Base-by-base conservation (phyloP, 371 early-diverging fungal genomes). In the Umbelopsis sp. region DNA sequence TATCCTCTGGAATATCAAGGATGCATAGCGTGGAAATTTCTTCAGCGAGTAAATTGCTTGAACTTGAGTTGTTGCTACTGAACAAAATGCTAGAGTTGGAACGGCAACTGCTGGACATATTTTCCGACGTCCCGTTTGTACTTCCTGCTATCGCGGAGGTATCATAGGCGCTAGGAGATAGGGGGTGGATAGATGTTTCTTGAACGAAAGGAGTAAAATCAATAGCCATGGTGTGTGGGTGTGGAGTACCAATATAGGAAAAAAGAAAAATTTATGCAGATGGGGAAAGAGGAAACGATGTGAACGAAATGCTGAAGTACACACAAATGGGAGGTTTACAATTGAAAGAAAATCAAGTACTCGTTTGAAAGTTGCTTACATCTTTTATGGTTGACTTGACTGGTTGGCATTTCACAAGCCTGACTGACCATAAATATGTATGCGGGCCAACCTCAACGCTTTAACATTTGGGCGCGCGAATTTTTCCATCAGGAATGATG, bases 151-250 rank as follows among this genome's bases (percentile, higher is more conserved):
- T 57, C 32, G 35, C 57, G 57, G 57, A 57, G 35, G 57, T 57
- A 32, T 35, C 35, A 35, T 57, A 57, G 32, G 57, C 3, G n/a
- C 57, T 29, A 57, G 57, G 57, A 57, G 57, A 57, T 35, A 57
- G 29, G 57, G 57, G 57, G 35, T 57, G 57, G 3, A 57, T 29
- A 24, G 57, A 32, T 11, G 18, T 35, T 8, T 57, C 57, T 57
- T 57, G 57, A 35, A 57, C 18, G 29, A 57, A 57, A 57, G 57
- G 57, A 57, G 57, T 57, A 57, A 57, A 57, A 12, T 57, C 57
- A 57, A 57, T 37, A 35, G 57, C 57, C 57, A 57, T 57, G 22
- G 22, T 22, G 22, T 41, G 41, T 41, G 10, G 29, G 41, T 41
- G 41, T 41, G 41, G 41, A 41, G 41, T 41, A 41, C 41, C 41